Evolutionary conservation across 2,329 filamentous ascomycete species (phyloP).

Genomic region (Orbilia javanica): DNA sequence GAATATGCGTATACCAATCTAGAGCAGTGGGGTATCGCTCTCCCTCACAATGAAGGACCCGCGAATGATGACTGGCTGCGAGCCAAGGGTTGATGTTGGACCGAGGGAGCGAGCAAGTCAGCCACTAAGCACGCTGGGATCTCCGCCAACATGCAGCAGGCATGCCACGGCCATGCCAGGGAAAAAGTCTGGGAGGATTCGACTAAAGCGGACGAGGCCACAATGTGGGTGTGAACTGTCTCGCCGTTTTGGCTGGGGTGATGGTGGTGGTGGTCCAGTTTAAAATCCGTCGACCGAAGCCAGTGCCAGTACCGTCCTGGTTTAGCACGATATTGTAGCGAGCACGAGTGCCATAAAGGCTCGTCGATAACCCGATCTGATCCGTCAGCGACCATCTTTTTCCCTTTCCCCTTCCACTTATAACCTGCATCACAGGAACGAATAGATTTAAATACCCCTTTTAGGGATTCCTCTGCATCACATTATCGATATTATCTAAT

Average conservation of each 20-base stretch:
- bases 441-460: constrained; percentile 18
- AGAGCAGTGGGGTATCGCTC: not conserved
- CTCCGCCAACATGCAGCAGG: constrained; percentile 51
- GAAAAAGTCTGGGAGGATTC: constrained; percentile 41
- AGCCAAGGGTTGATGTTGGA: constrained; percentile 28
- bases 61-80: constrained; percentile 29
- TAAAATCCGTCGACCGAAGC: constrained; percentile 33
- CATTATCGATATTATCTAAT: constrained; percentile 28
- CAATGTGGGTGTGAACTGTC: constrained; percentile 44
- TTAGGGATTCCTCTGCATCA: not conserved
- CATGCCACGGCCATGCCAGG: constrained; percentile 28
- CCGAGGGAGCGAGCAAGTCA: constrained; percentile 38
- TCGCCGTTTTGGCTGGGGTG: constrained; percentile 38
- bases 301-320: no score
- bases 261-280: constrained; percentile 11
- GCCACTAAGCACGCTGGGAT: constrained; percentile 56
- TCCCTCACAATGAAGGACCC: not conserved
- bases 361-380: constrained; percentile 54
- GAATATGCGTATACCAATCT: constrained; percentile 12
- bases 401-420: constrained; percentile 20
- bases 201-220: constrained; percentile 45
- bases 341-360: constrained; percentile 49
- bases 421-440: not conserved
- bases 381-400: constrained; percentile 54
- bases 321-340: constrained; percentile 59